phyloP scores from a whole-genome alignment of 163 green algal species.

The Scenedesmus sp. region DNA sequence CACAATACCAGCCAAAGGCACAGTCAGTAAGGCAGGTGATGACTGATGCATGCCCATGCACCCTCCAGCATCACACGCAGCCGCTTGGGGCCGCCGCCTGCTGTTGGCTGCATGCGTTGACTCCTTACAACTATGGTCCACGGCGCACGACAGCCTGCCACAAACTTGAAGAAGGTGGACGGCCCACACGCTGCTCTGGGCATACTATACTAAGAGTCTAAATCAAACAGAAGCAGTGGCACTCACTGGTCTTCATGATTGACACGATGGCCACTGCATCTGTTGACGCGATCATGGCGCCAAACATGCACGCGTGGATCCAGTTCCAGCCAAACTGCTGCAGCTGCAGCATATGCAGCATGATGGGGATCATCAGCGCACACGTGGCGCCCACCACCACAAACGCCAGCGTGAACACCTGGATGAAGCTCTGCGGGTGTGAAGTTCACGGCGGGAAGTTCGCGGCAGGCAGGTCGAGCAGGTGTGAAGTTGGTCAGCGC shows the following conservation, averaged over 20 bases:
- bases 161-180: too few relatives aligned
- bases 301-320: constrained; percentile 88
- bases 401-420: constrained; percentile 89
- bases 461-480: not conserved
- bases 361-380: constrained; percentile 79
- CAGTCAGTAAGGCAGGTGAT: too few relatives aligned
- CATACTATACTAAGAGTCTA: too few relatives aligned
- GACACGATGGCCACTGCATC: constrained; percentile 80
- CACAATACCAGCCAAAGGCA: not conserved
- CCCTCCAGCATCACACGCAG: constrained; percentile 87
- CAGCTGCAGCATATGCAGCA: constrained; percentile 90
- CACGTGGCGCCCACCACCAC: constrained; percentile 85
- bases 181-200: too few relatives aligned
- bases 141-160: too few relatives aligned
- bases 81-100: constrained; percentile 75
- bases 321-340: constrained; percentile 72
- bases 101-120: not conserved
- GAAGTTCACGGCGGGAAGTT: not conserved
- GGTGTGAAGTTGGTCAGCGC: not conserved
- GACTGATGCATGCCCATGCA: constrained; percentile 32
- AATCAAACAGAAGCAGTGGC: not conserved
- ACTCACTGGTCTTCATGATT: constrained; percentile 56
- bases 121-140: too few relatives aligned
- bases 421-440: constrained; percentile 73
- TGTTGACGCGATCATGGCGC: constrained; percentile 88